phyloP scores from a whole-genome alignment of 2,329 filamentous ascomycete species.

The Chrysoporthe puriensis region DNA sequence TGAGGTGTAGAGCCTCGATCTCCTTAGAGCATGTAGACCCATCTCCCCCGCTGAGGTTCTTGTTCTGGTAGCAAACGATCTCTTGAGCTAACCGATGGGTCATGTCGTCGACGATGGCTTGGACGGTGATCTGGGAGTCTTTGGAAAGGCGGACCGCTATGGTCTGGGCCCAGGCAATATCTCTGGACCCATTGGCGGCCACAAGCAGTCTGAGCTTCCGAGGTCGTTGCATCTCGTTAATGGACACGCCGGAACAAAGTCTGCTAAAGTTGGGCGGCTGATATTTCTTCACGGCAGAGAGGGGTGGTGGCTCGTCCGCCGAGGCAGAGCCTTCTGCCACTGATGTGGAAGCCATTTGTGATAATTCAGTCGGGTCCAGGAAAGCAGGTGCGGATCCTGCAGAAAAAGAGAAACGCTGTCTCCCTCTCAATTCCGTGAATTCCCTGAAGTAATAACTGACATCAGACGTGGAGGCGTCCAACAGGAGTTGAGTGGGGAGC shows the following conservation, averaged over 20 bases:
- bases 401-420: slow-evolving; percentile 20
- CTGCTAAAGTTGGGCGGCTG: slow-evolving; percentile 16
- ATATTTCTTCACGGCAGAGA: background rate
- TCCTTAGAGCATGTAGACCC: slow-evolving; percentile 44
- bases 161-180: slow-evolving; percentile 67
- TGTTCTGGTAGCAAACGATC: slow-evolving; percentile 63
- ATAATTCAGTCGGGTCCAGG: background rate
- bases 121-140: slow-evolving; percentile 62
- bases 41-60: slow-evolving; percentile 28
- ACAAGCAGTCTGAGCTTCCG: slow-evolving; percentile 63
- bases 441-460: slow-evolving; percentile 20
- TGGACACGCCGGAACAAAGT: slow-evolving; percentile 35
- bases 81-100: slow-evolving; percentile 66
- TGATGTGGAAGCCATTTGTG: slow-evolving; percentile 25
- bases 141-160: slow-evolving; percentile 70
- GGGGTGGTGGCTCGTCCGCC: slow-evolving; percentile 25
- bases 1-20: slow-evolving; percentile 56
- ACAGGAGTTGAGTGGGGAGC: slow-evolving; percentile 21
- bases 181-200: slow-evolving; percentile 66
- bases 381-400: slow-evolving; percentile 6
- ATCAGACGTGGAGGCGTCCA: slow-evolving; percentile 23
- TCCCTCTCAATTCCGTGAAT: slow-evolving; percentile 10
- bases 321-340: slow-evolving; percentile 24
- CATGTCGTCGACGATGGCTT: slow-evolving; percentile 68
- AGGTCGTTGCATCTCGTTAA: slow-evolving; percentile 44